A percentile compares a stretch with the other conserved stretches of the same genome.
Conservation (phyloP, 139 green algal species). For the Picochlorum costavermella region DNA sequence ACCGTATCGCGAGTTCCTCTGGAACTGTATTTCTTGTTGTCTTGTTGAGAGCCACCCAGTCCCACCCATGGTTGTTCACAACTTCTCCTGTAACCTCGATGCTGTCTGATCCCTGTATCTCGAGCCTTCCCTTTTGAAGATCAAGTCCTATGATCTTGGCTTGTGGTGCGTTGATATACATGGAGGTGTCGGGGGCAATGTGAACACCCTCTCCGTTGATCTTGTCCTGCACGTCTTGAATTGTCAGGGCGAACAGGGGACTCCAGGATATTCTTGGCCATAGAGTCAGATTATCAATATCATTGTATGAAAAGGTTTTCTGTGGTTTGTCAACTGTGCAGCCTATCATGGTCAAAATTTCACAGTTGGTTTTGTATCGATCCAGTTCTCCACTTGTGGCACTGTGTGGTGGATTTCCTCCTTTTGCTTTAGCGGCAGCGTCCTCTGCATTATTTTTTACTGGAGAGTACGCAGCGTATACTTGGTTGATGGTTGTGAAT, state of each 20-base stretch:
- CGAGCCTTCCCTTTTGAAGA: constrained; percentile 63
- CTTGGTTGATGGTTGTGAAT: constrained; percentile 90
- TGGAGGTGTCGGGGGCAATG: constrained; percentile 31
- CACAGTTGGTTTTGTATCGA: constrained; percentile 49
- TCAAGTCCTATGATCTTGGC: constrained; percentile 49
- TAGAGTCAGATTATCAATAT: constrained; percentile 39
- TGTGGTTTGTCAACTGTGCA: constrained; percentile 32
- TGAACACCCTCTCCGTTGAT: constrained; percentile 27
- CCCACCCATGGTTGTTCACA: constrained; percentile 78
- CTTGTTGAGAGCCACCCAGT: constrained; percentile 46
- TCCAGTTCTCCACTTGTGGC: constrained; percentile 80
- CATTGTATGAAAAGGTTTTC: constrained; percentile 34
- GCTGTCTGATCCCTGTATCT: constrained; percentile 45
- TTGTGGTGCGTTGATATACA: constrained; percentile 65
- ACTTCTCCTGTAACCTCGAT: constrained; percentile 44
- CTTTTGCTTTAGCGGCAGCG: constrained; percentile 67
- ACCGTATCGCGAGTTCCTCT: constrained; percentile 59
- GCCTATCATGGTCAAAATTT: constrained; percentile 32
- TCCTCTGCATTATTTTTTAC: constrained; percentile 94
- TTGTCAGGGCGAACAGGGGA: constrained; percentile 63
- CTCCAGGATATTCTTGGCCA: constrained; percentile 68
- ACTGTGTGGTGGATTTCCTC: constrained; percentile 77
- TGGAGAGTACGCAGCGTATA: constrained; percentile 90
- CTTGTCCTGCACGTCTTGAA: constrained; percentile 60
- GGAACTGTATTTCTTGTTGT: neutral